These are phyloP conservation scores for Alisma plantagoaquatica DNA, from an alignment of 106 monocot genomes.

Conservation along the genomic window DNA sequence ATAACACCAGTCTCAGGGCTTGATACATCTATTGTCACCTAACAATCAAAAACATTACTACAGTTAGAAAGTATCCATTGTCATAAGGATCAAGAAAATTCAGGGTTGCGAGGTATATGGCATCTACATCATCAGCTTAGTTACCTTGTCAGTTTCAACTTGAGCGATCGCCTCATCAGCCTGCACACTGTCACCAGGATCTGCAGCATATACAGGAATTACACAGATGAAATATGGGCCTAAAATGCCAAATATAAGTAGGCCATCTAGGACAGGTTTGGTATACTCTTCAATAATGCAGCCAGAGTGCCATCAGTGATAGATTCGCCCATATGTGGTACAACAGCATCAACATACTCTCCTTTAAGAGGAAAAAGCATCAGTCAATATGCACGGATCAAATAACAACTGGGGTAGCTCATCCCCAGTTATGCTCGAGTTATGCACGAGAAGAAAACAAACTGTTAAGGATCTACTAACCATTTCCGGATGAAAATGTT, in stretches of 20 bases:
- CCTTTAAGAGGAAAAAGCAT: slow-evolving; percentile 39
- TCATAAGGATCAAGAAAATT: no score
- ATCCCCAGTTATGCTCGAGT: background rate
- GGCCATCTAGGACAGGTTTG: background rate
- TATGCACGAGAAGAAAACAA: background rate
- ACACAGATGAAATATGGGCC: background rate
- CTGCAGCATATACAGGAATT: slow-evolving; percentile 19
- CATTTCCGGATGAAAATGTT: slow-evolving; percentile 57
- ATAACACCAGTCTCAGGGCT: slow-evolving; percentile 84
- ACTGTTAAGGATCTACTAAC: slow-evolving; percentile 4
- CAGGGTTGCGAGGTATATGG: no score
- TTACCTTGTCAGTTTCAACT: slow-evolving; percentile 86
- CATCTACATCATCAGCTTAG: no score
- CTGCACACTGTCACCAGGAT: slow-evolving; percentile 75
- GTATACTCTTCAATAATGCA: slow-evolving; percentile 78
- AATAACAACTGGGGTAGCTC: background rate
- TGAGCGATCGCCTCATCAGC: slow-evolving; percentile 85
- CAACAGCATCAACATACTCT: slow-evolving; percentile 61
- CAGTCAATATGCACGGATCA: background rate
- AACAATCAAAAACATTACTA: no score
- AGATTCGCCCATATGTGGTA: slow-evolving; percentile 92
- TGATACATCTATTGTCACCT: slow-evolving; percentile 88
- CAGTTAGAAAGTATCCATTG: no score
- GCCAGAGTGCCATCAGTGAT: slow-evolving; percentile 90
- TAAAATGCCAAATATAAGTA: background rate